A percentile compares a stretch with the other conserved stretches of the same genome.
Evolutionary conservation across 306 rosid genomes (phyloP).

Genomic region (Begonia peltatifolia): DNA sequence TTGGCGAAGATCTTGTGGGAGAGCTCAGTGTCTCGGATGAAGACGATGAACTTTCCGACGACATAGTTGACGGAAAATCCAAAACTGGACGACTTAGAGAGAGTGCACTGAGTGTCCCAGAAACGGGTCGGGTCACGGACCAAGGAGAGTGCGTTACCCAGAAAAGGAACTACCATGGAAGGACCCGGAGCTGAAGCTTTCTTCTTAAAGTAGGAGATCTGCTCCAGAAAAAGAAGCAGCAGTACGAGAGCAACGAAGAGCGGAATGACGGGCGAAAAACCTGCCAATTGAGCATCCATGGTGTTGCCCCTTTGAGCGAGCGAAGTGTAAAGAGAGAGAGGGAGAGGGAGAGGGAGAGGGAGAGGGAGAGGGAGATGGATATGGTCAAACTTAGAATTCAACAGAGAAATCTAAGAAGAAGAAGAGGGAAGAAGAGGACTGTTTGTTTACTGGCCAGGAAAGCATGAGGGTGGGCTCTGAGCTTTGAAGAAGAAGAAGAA

Average conservation of each 20-base stretch:
- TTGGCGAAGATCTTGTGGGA: conserved; percentile 72
- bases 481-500: not conserved
- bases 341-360: not conserved
- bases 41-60: conserved; percentile 57
- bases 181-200: conserved; percentile 55
- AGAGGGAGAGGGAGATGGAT: not conserved
- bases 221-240: conserved; percentile 39
- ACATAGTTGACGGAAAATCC: conserved; percentile 71
- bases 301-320: no score
- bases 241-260: conserved; percentile 22
- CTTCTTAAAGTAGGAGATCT: conserved; percentile 45
- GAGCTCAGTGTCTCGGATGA: conserved; percentile 64
- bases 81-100: conserved; percentile 26
- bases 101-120: conserved; percentile 57
- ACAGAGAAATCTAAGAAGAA: not conserved
- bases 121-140: conserved; percentile 46
- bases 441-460: not conserved
- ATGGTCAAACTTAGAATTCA: not conserved
- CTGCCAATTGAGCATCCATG: not conserved
- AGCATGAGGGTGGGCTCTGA: not conserved
- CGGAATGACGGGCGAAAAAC: conserved; percentile 15
- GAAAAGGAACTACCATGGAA: conserved; percentile 35
- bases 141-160: conserved; percentile 59
- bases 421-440: not conserved
- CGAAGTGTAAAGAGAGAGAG: not conserved